Evolutionary conservation across 345 rosid species (phyloP).

Genomic region (Eucalyptus cladocalyx): DNA sequence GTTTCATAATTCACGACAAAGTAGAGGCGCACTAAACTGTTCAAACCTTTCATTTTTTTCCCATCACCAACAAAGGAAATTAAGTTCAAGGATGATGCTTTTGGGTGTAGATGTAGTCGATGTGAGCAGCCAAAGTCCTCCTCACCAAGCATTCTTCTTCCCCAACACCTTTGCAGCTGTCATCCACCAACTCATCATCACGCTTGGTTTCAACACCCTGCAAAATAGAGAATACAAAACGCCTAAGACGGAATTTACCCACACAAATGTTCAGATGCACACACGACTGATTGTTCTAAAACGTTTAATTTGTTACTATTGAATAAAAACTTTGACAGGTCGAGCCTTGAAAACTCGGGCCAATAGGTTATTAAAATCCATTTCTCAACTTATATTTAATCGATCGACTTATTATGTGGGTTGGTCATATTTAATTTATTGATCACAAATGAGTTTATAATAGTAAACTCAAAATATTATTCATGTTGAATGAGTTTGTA

Average conservation of each 20-base stretch:
- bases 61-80: neutral
- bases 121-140: slow-evolving; percentile 40
- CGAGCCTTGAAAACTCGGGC: neutral
- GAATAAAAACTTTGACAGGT: neutral
- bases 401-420: no score
- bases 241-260: neutral
- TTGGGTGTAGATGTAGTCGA: slow-evolving; percentile 44
- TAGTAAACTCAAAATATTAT: no score
- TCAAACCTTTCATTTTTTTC: neutral
- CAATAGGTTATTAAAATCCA: neutral
- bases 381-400: no score
- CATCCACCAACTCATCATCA: neutral
- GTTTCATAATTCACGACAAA: neutral
- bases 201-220: neutral
- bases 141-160: slow-evolving; percentile 46
- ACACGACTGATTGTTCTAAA: neutral
- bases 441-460: no score
- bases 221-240: neutral
- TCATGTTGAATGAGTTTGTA: no score
- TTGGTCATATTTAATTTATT: no score
- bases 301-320: neutral
- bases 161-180: slow-evolving; percentile 25
- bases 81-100: slow-evolving; percentile 6
- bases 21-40: neutral
- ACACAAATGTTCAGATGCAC: neutral